phyloP scores from a whole-genome alignment of 169 alveolate genomes.

The Cryptosporidium ubiquitum region DNA sequence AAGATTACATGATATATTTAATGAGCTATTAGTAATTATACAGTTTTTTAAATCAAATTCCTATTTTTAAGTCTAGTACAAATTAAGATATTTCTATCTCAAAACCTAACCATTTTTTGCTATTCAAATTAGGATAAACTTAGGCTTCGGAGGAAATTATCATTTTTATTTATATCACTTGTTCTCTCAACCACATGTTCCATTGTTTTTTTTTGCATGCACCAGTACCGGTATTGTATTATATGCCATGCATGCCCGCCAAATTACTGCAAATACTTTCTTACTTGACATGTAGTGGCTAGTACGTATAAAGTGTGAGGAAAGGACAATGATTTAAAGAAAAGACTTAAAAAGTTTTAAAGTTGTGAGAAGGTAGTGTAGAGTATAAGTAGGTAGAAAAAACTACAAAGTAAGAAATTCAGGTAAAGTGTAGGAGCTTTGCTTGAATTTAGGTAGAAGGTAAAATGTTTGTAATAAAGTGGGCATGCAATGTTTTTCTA shows the following conservation, averaged over 20 bases:
- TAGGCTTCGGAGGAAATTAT: too few relatives aligned
- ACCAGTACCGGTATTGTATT: slow-evolving; percentile 35
- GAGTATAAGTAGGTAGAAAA: slow-evolving; percentile 30
- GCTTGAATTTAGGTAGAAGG: not conserved
- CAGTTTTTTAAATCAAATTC: not conserved
- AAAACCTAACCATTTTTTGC: too few relatives aligned
- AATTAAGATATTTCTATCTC: not conserved
- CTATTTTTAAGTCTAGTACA: not conserved
- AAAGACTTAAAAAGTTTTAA: not conserved
- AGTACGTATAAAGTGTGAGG: slow-evolving; percentile 67
- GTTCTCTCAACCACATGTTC: not conserved
- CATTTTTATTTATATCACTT: not conserved
- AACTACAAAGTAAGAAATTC: not conserved
- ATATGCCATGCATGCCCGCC: not conserved
- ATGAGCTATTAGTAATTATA: not conserved
- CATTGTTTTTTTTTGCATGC: slow-evolving; percentile 4
- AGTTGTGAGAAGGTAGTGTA: slow-evolving; percentile 14
- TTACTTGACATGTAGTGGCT: slow-evolving; percentile 67
- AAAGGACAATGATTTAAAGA: not conserved
- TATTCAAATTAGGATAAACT: too few relatives aligned
- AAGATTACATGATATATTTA: not conserved
- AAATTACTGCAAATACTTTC: not conserved
- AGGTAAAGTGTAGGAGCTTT: not conserved
- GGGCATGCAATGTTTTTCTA: not conserved
- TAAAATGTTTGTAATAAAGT: not conserved